Evolutionary conservation across 2,329 filamentous ascomycete genomes (phyloP).

Genomic region (Berkeleyomyces basicola): DNA sequence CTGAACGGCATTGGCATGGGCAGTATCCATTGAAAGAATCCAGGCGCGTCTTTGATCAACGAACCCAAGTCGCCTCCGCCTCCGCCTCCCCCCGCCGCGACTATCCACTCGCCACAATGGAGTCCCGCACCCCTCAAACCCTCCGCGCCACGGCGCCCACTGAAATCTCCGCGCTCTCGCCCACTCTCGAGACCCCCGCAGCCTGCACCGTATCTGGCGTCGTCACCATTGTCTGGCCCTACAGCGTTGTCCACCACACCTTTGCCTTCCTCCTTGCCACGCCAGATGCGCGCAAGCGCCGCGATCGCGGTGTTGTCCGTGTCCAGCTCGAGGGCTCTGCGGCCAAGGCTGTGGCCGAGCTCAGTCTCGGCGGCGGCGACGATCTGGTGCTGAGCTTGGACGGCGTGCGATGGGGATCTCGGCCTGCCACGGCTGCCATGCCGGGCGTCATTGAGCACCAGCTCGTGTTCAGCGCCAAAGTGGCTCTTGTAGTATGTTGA

Average conservation of each 20-base stretch:
- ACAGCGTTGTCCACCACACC: slow-evolving; percentile 57
- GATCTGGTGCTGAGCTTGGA: slow-evolving; percentile 51
- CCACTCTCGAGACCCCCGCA: slow-evolving; percentile 27
- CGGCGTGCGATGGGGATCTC: slow-evolving; percentile 48
- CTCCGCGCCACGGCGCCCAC: slow-evolving; percentile 22
- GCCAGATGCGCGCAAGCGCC: slow-evolving; percentile 64
- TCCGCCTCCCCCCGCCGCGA: neutral
- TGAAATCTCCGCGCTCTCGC: slow-evolving; percentile 39
- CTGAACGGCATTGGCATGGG: neutral
- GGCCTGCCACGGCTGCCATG: slow-evolving; percentile 29
- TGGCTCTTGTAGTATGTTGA: slow-evolving; percentile 29
- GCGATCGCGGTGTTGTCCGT: slow-evolving; percentile 62
- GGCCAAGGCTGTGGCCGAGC: slow-evolving; percentile 51
- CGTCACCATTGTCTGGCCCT: slow-evolving; percentile 82
- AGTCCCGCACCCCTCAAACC: slow-evolving; percentile 13
- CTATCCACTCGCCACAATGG: neutral
- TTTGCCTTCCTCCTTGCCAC: slow-evolving; percentile 72
- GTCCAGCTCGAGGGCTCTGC: slow-evolving; percentile 55
- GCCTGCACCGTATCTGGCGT: slow-evolving; percentile 45
- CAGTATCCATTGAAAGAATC: neutral
- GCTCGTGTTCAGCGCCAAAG: slow-evolving; percentile 34
- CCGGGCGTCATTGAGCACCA: slow-evolving; percentile 42
- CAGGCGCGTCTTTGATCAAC: neutral
- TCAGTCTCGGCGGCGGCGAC: slow-evolving; percentile 62
- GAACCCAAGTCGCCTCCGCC: neutral